phyloP scores from a whole-genome alignment of 1,284 basidiomycete genomes.

The Trametes versicolor region DNA sequence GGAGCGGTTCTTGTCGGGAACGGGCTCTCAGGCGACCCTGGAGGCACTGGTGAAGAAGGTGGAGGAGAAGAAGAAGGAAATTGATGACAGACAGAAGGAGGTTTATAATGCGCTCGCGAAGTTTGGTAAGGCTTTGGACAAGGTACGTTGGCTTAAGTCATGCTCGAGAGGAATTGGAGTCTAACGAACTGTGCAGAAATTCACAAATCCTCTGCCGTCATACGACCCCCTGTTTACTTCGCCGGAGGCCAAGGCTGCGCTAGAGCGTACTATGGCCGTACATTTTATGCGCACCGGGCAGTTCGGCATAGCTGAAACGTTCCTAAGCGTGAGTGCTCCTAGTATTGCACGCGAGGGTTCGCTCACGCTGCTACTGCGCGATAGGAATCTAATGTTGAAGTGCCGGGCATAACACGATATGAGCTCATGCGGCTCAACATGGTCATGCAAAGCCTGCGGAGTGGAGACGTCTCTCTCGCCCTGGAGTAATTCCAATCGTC shows the following conservation, averaged over 20 bases:
- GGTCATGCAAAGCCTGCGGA: slow-evolving; percentile 76
- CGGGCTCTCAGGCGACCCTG: slow-evolving; percentile 63
- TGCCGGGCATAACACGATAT: slow-evolving; percentile 63
- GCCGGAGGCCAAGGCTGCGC: slow-evolving; percentile 61
- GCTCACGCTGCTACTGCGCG: background rate
- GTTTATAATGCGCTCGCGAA: slow-evolving; percentile 80
- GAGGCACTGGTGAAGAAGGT: slow-evolving; percentile 65
- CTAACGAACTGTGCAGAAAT: slow-evolving; percentile 61
- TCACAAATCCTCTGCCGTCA: slow-evolving; percentile 70
- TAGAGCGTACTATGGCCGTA: slow-evolving; percentile 79
- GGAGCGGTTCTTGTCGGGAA: slow-evolving; percentile 62
- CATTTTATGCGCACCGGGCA: slow-evolving; percentile 86
- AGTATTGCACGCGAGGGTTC: background rate
- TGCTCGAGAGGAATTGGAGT: slow-evolving; percentile 24
- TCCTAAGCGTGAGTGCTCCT: slow-evolving; percentile 64
- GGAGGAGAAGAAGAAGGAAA: slow-evolving; percentile 81
- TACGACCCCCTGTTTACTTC: slow-evolving; percentile 78
- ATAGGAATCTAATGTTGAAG: slow-evolving; percentile 77
- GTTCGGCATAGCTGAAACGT: slow-evolving; percentile 77
- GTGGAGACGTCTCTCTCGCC: slow-evolving; percentile 76
- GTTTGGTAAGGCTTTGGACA: slow-evolving; percentile 88
- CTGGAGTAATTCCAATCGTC: slow-evolving; percentile 62
- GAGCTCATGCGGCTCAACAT: slow-evolving; percentile 79
- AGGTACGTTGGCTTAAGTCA: slow-evolving; percentile 59
- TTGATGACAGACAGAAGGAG: slow-evolving; percentile 90